Conservation (phyloP, 164 flowering plant species). For the Chimonanthus salicifolius region DNA sequence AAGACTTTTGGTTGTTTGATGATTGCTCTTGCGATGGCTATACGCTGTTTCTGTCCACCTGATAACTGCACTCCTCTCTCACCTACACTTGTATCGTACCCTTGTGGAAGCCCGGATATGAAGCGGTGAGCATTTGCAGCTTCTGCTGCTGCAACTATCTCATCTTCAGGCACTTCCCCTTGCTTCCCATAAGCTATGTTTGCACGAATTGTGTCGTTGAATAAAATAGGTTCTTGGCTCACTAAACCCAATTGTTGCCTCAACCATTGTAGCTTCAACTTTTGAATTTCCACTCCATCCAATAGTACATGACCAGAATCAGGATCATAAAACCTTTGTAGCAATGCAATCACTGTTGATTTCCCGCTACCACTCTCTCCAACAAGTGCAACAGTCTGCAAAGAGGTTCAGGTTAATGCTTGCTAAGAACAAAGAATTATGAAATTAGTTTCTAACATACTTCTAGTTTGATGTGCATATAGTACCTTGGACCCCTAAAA, state of each 20-base stretch:
- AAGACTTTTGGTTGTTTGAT: conserved; percentile 17
- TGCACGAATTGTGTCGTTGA: conserved; percentile 23
- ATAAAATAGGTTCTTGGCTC: conserved; percentile 51
- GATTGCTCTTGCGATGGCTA: conserved; percentile 23
- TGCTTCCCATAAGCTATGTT: conserved; percentile 26
- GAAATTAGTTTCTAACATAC: neutral
- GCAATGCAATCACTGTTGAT: conserved; percentile 47
- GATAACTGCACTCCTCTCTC: conserved; percentile 23
- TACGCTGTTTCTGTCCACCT: conserved; percentile 25
- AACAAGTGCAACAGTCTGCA: conserved; percentile 19
- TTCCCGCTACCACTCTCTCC: conserved; percentile 27
- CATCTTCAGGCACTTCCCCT: conserved; percentile 20
- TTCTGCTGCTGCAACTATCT: conserved; percentile 22
- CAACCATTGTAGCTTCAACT: conserved; percentile 44
- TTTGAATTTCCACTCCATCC: conserved; percentile 52
- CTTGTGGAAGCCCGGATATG: conserved; percentile 19
- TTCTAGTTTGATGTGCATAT: too few relatives aligned
- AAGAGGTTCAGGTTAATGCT: neutral
- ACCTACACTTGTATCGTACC: conserved; percentile 20
- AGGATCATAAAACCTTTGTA: conserved; percentile 57
- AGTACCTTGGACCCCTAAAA: too few relatives aligned
- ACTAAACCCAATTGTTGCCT: conserved; percentile 77
- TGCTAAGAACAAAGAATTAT: neutral
- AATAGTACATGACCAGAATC: conserved; percentile 37
- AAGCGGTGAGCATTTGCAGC: conserved; percentile 24